Base-by-base conservation (phyloP, 805 yeast species). In the Sugiyamaella boreocaroliniensis region DNA sequence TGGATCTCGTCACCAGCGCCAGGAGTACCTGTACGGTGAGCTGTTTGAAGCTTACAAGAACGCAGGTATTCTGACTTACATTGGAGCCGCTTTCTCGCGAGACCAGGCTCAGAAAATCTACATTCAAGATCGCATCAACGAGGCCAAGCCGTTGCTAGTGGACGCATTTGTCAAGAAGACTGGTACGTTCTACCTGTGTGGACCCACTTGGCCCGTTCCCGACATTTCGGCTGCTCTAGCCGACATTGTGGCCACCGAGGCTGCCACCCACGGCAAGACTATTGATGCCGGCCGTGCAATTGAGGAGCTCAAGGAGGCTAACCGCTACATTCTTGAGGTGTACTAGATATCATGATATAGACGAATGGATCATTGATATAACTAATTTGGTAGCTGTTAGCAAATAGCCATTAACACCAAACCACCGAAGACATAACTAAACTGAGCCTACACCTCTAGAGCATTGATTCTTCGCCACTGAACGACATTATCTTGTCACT, bases 141-240 rank as follows among this genome's bases (percentile, higher is more conserved):
- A 89, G 68, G 79, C 81, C 54, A 72, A 88, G 64, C 77, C 75
- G 49, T 84, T 80, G 44, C 77, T 92, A 69, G 85, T 86, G 47
- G 86, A 81, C 43, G 90, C 96, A 48, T 81, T 92, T 70, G 85
- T 83, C 44, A 72, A 75, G 58, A 78, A 89, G 72, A 74, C 83
- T 53, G 98, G 98, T 53, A 83, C 89, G 22, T 92, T 92, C 80
- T 92, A 92, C 74, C 77, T 92, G 68, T 92, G 98, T 81, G 98
- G 98, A 57, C 98, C 98, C 43, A 92, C 97, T 1, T 92, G 98
- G 98, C 98, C 98, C 34, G 97, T 92, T 65, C 97, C 98, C 10
- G 97, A 90, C 68, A 86, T 92, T 63, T 86, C 96, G 50, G 85
- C 84, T 44, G 95, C 96, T 63, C 75, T 92, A 61, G 85, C 85